These are phyloP conservation scores for Graphium sp. DNA, from an alignment of 2,329 filamentous ascomycete species.

Conservation along the genomic window DNA sequence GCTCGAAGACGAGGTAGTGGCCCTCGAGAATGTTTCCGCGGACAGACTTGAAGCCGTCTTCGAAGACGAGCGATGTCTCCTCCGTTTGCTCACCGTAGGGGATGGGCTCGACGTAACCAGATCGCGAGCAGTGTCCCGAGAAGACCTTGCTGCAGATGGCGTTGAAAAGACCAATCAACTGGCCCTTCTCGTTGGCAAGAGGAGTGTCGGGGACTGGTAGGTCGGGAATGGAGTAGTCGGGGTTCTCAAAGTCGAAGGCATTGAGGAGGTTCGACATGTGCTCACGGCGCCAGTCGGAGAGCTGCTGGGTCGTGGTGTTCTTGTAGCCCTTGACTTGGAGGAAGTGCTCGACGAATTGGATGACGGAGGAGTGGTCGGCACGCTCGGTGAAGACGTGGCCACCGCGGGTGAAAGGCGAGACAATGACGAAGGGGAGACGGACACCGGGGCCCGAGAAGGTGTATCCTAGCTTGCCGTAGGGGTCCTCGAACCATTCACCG, in stretches of 20 bases:
- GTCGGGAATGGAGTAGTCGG: constrained; percentile 27
- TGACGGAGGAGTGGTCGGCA: constrained; percentile 36
- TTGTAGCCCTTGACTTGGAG: constrained; percentile 15
- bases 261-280: constrained; percentile 17
- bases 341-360: constrained; percentile 35
- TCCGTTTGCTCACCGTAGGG: constrained; percentile 24
- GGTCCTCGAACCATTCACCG: constrained; percentile 32
- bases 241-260: constrained; percentile 26
- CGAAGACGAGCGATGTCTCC: constrained; percentile 21
- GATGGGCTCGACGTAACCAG: no score
- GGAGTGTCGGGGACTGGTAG: constrained; percentile 25
- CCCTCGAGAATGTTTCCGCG: constrained; percentile 35
- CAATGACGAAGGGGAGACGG: constrained; percentile 35
- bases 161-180: constrained; percentile 23
- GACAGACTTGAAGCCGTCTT: constrained; percentile 34
- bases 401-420: constrained; percentile 37
- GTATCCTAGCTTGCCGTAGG: constrained; percentile 19
- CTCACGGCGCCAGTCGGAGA: constrained; percentile 13
- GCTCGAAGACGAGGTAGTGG: constrained; percentile 33
- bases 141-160: constrained; percentile 18
- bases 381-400: constrained; percentile 35
- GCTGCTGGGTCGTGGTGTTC: constrained; percentile 16
- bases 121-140: constrained; percentile 21
- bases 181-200: constrained; percentile 20
- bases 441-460: constrained; percentile 18